These are phyloP conservation scores for Lactifluus rugatus DNA, from an alignment of 768 basidiomycete species.

Conservation along the genomic window DNA sequence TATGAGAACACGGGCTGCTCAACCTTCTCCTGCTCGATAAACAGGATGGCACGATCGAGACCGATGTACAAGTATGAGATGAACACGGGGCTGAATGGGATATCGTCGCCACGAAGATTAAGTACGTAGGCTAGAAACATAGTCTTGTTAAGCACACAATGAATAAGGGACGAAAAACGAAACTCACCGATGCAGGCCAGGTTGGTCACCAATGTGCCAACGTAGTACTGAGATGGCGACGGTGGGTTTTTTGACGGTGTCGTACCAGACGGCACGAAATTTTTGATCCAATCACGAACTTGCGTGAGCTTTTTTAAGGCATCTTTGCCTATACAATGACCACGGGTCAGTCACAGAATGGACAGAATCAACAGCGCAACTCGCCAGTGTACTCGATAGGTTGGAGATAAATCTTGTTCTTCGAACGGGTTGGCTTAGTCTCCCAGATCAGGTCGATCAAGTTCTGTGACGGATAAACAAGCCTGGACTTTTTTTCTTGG, in stretches of 20 bases:
- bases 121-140: constrained; percentile 65
- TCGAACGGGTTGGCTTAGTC: constrained; percentile 61
- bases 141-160: constrained; percentile 7
- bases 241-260: constrained; percentile 56
- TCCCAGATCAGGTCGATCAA: constrained; percentile 77
- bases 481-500: constrained; percentile 43
- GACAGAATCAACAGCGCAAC: constrained; percentile 9
- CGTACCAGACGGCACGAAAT: constrained; percentile 47
- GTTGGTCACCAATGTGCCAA: constrained; percentile 57
- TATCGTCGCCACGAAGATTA: constrained; percentile 83
- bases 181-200: constrained; percentile 63
- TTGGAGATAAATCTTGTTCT: constrained; percentile 55
- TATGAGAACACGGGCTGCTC: constrained; percentile 48
- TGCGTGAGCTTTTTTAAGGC: constrained; percentile 60
- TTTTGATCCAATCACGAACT: constrained; percentile 59
- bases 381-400: constrained; percentile 59
- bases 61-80: constrained; percentile 77
- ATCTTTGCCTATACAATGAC: constrained; percentile 39
- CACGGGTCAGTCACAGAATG: neutral
- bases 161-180: neutral
- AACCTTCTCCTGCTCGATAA: constrained; percentile 64
- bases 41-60: constrained; percentile 51
- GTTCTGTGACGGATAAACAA: constrained; percentile 77
- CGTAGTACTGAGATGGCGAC: constrained; percentile 51
- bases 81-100: constrained; percentile 89